Base-by-base conservation (phyloP, 495 filamentous ascomycete genomes). In the Oidiodendron maius region DNA sequence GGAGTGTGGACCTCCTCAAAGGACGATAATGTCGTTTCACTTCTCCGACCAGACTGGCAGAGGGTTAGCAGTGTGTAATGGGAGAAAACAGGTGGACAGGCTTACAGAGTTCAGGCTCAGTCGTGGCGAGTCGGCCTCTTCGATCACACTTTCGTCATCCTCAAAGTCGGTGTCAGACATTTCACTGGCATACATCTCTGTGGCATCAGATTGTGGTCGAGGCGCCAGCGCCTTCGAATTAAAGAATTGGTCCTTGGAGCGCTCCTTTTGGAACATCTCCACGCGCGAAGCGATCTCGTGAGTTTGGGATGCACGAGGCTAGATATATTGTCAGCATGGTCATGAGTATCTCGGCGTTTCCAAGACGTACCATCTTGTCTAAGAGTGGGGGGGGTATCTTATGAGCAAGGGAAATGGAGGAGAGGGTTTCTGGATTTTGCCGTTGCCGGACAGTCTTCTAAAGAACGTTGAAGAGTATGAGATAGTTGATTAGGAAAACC, bases 101-200 rank as follows among this genome's bases (percentile, higher is more conserved):
- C 82, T 57, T 68, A 86, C 82, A 43, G 80, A 86, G 50, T 83
- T 75, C 44, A 84, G 65, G 62, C 83, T 89, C 48, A 73, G 66
- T 35, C 80, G 74, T 44, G 81, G 74, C 45, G 82, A 80, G 28
- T 67, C 66, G 21, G 12, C 35, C 12, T 84, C 80, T 53, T 75
- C 74, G 50, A 75, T 67, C 40, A 77, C 76, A 47, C 73, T 77
- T 44, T 79, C 80, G 20, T 80, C 74, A 47, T 83, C 83, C 48
- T 82, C 80, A 51, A 77, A 82, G 41, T 93, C 87, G 26, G 84
- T 85, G 58, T 90, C 86, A 58, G 80, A 78, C 50, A 86, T 80
- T 44, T 88, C 82, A n/a, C n/a, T n/a, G n/a, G n/a, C n/a, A n/a
- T n/a, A n/a, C 51, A 86, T 80, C 45, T 88, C 82, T 15, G 82